Evolutionary conservation across 1,284 basidiomycete species (phyloP).

Genomic region (Ceratobasidium sp.): DNA sequence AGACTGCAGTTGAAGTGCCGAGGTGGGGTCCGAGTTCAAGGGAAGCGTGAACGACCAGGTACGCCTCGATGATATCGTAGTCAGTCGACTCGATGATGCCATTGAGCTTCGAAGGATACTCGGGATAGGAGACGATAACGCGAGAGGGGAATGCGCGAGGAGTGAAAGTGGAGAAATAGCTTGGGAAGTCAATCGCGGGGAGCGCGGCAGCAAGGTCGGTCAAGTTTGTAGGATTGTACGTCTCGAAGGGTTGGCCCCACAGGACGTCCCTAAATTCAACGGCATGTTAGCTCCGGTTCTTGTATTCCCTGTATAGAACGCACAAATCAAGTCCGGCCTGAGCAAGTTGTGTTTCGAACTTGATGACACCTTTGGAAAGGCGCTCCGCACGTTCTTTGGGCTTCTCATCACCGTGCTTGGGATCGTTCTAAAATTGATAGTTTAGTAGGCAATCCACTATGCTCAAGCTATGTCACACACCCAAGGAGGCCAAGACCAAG

Average conservation of each 20-base stretch:
- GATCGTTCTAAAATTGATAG: conserved; percentile 51
- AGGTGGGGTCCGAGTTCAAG: conserved; percentile 70
- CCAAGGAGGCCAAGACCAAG: conserved; percentile 87
- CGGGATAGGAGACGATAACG: conserved; percentile 84
- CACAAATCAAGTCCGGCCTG: conserved; percentile 79
- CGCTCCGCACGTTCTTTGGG: conserved; percentile 59
- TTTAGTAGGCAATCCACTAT: not conserved
- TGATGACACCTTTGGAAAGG: conserved; percentile 75
- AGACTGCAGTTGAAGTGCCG: conserved; percentile 72
- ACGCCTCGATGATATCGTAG: conserved; percentile 79
- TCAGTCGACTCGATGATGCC: conserved; percentile 72
- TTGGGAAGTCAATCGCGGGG: conserved; percentile 77
- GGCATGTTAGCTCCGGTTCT: conserved; percentile 7
- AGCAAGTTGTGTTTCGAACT: conserved; percentile 82
- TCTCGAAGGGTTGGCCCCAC: conserved; percentile 78
- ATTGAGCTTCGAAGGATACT: conserved; percentile 73
- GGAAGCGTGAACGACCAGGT: conserved; percentile 76
- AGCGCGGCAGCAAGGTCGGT: conserved; percentile 73
- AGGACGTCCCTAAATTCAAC: conserved; percentile 60
- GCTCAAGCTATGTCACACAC: conserved; percentile 50
- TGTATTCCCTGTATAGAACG: conserved; percentile 47
- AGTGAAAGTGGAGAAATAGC: conserved; percentile 78
- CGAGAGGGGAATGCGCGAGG: conserved; percentile 75
- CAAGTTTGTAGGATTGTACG: conserved; percentile 84
- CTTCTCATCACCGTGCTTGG: conserved; percentile 52